Evolutionary conservation across 2,329 filamentous ascomycete genomes (phyloP).

Genomic region (Pezicula carpinea): DNA sequence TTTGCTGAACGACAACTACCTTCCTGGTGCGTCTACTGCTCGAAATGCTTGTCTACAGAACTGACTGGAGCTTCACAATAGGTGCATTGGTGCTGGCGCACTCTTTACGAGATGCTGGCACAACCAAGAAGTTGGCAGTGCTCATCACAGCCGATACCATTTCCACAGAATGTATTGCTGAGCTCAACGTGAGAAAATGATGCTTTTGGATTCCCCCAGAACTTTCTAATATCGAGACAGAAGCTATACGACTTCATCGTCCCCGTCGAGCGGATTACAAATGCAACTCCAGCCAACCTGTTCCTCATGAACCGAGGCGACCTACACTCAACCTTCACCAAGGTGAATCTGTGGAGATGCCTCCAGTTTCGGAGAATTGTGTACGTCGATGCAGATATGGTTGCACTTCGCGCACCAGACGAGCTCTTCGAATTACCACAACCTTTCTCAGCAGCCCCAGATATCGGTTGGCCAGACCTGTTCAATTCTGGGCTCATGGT

Average conservation of each 20-base stretch:
- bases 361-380: constrained; percentile 88
- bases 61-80: constrained; percentile 34
- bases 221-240: constrained; percentile 37
- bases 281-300: constrained; percentile 74
- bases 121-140: constrained; percentile 78
- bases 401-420: constrained; percentile 86
- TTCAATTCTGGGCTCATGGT: constrained; percentile 99
- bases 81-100: constrained; percentile 91
- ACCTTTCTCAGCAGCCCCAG: constrained; percentile 70
- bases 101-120: constrained; percentile 86
- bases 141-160: constrained; percentile 79
- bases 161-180: constrained; percentile 66
- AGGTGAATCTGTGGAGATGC: constrained; percentile 91
- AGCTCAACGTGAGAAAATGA: constrained; percentile 62
- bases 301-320: constrained; percentile 89
- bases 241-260: constrained; percentile 84
- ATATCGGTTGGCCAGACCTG: constrained; percentile 96
- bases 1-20: constrained; percentile 84
- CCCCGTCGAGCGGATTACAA: constrained; percentile 75
- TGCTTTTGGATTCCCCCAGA: neutral
- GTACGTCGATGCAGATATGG: constrained; percentile 90
- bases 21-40: constrained; percentile 64
- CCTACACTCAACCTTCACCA: constrained; percentile 89
- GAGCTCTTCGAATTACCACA: constrained; percentile 73
- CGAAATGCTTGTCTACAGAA: constrained; percentile 9